Percentiles rank a stretch among this genome's conserved stretches.
Conservation (phyloP, 2,329 filamentous ascomycete genomes). For the Botrytis cinerea region DNA sequence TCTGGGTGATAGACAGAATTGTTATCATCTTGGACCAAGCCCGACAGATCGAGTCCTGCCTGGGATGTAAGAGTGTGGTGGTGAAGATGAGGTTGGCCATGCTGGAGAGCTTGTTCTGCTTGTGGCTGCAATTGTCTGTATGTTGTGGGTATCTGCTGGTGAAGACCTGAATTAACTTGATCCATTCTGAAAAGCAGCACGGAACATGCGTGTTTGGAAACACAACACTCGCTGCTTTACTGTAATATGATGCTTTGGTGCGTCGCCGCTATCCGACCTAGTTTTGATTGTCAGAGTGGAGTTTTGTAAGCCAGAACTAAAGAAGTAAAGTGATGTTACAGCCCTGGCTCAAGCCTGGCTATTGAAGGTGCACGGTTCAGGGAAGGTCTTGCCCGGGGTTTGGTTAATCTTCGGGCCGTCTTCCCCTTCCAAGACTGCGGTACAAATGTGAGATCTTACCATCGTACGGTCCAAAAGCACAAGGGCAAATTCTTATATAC, state of each 20-base stretch:
- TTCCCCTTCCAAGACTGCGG: neutral
- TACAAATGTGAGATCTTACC: neutral
- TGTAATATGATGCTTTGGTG: constrained; percentile 32
- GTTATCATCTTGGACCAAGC: constrained; percentile 43
- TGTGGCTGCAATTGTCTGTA: constrained; percentile 41
- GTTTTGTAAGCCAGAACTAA: constrained; percentile 20
- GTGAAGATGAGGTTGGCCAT: constrained; percentile 39
- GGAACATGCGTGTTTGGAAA: constrained; percentile 32
- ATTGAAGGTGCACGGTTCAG: neutral
- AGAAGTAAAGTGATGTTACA: constrained; percentile 15
- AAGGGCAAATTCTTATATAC: neutral
- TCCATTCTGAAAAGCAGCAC: constrained; percentile 37
- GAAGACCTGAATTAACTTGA: constrained; percentile 36
- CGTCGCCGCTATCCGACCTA: constrained; percentile 18
- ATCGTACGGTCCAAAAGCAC: neutral
- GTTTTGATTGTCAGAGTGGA: constrained; percentile 8
- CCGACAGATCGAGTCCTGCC: constrained; percentile 44
- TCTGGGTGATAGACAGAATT: constrained; percentile 43
- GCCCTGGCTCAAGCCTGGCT: neutral
- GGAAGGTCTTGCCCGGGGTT: neutral
- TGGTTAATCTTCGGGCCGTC: neutral
- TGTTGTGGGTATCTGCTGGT: constrained; percentile 38
- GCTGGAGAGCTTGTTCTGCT: constrained; percentile 40
- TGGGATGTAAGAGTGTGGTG: constrained; percentile 44
- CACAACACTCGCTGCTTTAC: constrained; percentile 37